Conservation (phyloP, 345 rosid species). For the Lumnitzera racemosa region DNA sequence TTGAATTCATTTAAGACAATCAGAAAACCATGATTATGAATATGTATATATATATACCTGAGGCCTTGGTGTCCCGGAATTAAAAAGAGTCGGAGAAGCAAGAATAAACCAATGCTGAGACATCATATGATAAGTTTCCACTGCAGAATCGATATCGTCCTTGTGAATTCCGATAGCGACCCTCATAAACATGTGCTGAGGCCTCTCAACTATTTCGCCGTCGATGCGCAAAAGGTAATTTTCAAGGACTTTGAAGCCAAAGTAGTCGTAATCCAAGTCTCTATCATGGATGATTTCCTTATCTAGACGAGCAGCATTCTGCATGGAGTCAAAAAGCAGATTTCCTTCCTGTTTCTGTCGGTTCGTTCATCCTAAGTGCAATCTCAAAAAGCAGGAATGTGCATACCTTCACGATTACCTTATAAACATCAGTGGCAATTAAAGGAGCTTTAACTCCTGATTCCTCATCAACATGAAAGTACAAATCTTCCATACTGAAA, state of each 20-base stretch:
- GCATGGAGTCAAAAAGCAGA: slow-evolving; percentile 9
- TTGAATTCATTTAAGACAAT: background rate
- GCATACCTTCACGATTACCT: slow-evolving; percentile 77
- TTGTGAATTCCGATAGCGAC: slow-evolving; percentile 84
- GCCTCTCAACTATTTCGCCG: slow-evolving; percentile 79
- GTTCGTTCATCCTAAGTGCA: background rate
- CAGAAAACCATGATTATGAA: too few species aligned
- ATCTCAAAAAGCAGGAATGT: background rate
- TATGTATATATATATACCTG: slow-evolving; percentile 31
- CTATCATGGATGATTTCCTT: slow-evolving; percentile 88
- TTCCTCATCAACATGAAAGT: slow-evolving; percentile 54
- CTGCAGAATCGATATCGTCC: slow-evolving; percentile 60
- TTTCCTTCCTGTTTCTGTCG: background rate
- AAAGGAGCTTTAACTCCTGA: slow-evolving; percentile 75
- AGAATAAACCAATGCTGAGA: slow-evolving; percentile 94
- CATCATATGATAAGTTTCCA: slow-evolving; percentile 81
- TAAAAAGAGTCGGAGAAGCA: slow-evolving; percentile 91
- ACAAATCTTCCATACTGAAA: slow-evolving; percentile 76
- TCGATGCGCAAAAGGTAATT: slow-evolving; percentile 79
- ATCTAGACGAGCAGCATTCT: slow-evolving; percentile 78
- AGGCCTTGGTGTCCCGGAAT: slow-evolving; percentile 85
- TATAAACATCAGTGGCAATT: slow-evolving; percentile 84
- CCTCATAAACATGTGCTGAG: slow-evolving; percentile 95
- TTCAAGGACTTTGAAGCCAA: slow-evolving; percentile 92
- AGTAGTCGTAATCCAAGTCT: slow-evolving; percentile 87